Conservation (phyloP, 208 protist species). For the Herpetomonas tarakana region DNA sequence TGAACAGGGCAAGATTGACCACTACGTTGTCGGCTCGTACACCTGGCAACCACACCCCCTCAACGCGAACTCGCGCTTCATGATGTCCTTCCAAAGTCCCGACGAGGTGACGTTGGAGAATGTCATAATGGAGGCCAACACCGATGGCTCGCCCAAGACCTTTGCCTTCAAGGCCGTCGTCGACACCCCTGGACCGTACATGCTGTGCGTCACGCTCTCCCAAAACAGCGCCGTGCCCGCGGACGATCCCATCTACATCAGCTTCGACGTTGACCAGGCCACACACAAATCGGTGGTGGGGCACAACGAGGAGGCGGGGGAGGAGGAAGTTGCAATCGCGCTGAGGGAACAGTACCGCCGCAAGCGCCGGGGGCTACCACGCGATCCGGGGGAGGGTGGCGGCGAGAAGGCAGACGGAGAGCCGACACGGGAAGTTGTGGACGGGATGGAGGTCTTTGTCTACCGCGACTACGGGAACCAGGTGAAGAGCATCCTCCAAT, state of each 20-base stretch:
- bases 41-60: neutral
- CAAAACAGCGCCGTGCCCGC: neutral
- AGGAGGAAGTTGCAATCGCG: slow-evolving; percentile 13
- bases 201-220: neutral
- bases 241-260: neutral
- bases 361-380: neutral
- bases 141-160: neutral
- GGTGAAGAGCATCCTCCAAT: slow-evolving; percentile 53
- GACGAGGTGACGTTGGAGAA: neutral
- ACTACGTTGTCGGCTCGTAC: neutral
- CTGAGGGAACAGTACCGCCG: neutral
- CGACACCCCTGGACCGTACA: neutral
- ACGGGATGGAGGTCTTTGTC: slow-evolving; percentile 61
- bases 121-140: neutral
- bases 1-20: neutral
- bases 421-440: slow-evolving; percentile 23
- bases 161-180: neutral
- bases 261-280: neutral
- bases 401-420: neutral
- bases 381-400: neutral
- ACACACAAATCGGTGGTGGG: too few relatives aligned
- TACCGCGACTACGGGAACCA: slow-evolving; percentile 61
- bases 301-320: neutral
- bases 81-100: neutral
- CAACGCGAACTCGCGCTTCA: neutral